Percentiles rank a stretch among this genome's conserved stretches.
Evolutionary conservation across 345 rosid species (phyloP).

Genomic region (Populus alba): DNA sequence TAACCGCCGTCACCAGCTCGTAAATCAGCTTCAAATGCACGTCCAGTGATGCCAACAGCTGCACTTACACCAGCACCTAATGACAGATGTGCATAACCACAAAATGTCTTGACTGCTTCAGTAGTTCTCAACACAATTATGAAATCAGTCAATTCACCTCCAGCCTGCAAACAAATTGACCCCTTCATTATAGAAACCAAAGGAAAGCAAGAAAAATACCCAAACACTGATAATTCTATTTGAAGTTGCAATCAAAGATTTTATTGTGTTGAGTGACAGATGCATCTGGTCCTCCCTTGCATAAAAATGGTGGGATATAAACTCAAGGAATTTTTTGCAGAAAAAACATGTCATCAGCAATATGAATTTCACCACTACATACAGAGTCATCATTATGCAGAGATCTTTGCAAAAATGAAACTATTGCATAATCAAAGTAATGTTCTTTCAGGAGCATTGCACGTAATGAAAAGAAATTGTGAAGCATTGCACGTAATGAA

Average conservation of each 20-base stretch:
- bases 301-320: background rate
- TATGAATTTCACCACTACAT: background rate
- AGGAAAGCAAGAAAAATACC: no score
- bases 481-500: no score
- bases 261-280: background rate
- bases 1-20: conserved; percentile 93
- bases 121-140: conserved; percentile 77
- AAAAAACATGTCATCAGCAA: background rate
- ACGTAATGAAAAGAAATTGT: no score
- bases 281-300: background rate
- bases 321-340: background rate
- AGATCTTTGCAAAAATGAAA: background rate
- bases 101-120: conserved; percentile 81
- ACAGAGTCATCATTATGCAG: background rate
- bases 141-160: conserved; percentile 96
- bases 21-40: conserved; percentile 82
- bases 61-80: conserved; percentile 96
- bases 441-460: background rate
- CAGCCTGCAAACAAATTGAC: conserved; percentile 58
- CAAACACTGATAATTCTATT: background rate
- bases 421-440: background rate
- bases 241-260: background rate
- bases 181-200: background rate
- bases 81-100: conserved; percentile 75
- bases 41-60: conserved; percentile 74